A percentile compares a stretch with the other conserved stretches of the same genome.
Conservation (phyloP, 2,329 filamentous ascomycete genomes). For the Paecilomyces niveus region DNA sequence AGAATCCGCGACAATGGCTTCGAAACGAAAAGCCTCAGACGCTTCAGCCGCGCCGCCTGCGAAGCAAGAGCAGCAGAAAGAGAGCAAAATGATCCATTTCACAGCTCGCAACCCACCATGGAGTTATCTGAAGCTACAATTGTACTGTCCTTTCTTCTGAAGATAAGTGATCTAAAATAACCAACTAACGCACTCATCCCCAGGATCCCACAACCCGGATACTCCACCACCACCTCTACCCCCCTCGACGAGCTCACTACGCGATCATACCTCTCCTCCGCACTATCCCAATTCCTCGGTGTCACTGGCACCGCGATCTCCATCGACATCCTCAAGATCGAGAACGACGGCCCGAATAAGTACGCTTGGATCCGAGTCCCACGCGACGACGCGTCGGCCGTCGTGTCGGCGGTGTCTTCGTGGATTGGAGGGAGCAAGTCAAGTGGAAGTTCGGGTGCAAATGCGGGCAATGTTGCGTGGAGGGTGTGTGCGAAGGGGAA, state of each 20-base stretch:
- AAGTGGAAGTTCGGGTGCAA: constrained; percentile 2
- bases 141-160: constrained; percentile 18
- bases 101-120: constrained; percentile 37
- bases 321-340: constrained; percentile 40
- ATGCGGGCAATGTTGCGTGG: constrained; percentile 25
- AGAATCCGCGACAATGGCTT: background rate
- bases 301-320: constrained; percentile 40
- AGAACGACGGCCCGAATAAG: constrained; percentile 7
- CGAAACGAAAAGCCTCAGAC: background rate
- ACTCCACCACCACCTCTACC: constrained; percentile 4
- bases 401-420: constrained; percentile 39
- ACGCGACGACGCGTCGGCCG: constrained; percentile 35
- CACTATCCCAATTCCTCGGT: constrained; percentile 42
- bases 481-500: constrained; percentile 32
- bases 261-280: constrained; percentile 38
- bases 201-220: constrained; percentile 22
- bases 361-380: constrained; percentile 39
- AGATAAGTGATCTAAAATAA: background rate
- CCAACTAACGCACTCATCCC: constrained; percentile 1
- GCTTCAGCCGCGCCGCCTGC: background rate
- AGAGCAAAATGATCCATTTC: constrained; percentile 15
- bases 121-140: constrained; percentile 37
- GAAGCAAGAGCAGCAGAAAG: background rate
- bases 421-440: constrained; percentile 32
- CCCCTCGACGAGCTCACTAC: constrained; percentile 40